Percentiles rank a stretch among this genome's conserved stretches.
phyloP scores from a whole-genome alignment of 805 yeast species.

The Candida corydali region DNA sequence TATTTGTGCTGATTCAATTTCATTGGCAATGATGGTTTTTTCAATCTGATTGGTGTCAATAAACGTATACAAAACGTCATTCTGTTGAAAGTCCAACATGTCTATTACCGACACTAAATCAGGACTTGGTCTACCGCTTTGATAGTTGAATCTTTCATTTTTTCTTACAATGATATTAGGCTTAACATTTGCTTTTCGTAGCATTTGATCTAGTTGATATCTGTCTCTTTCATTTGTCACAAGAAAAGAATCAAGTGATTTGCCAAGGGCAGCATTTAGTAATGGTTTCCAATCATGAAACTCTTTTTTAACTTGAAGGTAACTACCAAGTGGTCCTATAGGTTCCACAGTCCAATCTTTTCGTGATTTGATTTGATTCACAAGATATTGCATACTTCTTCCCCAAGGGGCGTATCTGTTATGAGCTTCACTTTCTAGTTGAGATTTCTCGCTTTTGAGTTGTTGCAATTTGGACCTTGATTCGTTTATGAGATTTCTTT shows the following conservation, averaged over 20 bases:
- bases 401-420: conserved; percentile 52
- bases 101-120: conserved; percentile 53
- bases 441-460: conserved; percentile 10
- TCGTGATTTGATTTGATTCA: conserved; percentile 35
- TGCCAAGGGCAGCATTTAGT: conserved; percentile 52
- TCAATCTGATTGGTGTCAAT: conserved; percentile 66
- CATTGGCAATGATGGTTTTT: conserved; percentile 47
- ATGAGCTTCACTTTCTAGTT: conserved; percentile 4
- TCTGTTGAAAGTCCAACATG: conserved; percentile 52
- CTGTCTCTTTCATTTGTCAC: conserved; percentile 66
- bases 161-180: conserved; percentile 47
- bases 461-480: conserved; percentile 9
- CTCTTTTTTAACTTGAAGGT: conserved; percentile 52
- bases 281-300: conserved; percentile 55
- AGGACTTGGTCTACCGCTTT: conserved; percentile 37
- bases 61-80: conserved; percentile 53
- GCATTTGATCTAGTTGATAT: conserved; percentile 21
- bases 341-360: conserved; percentile 42
- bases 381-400: conserved; percentile 33
- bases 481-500: conserved; percentile 17
- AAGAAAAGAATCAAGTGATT: conserved; percentile 56
- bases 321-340: conserved; percentile 76
- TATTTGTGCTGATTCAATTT: conserved; percentile 48
- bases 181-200: conserved; percentile 24
- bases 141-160: conserved; percentile 55